A percentile compares a stretch with the other conserved stretches of the same genome.
Conservation (phyloP, 106 monocot genomes). For the Dendrobium chrysotoxum region DNA sequence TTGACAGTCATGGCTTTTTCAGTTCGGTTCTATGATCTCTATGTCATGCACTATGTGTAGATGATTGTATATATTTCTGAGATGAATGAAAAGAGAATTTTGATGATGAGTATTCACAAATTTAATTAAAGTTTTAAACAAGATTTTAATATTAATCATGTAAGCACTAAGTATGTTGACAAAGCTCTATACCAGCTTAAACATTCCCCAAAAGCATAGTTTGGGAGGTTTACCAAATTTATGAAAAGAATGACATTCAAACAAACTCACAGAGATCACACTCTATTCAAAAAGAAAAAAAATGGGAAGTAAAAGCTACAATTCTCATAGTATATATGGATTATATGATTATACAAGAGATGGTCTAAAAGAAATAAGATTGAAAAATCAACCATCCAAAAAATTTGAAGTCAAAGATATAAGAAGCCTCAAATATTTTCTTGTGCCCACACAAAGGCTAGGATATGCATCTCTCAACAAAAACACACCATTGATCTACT, state of each 20-base stretch:
- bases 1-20: no score
- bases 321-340: no score
- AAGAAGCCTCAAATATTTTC: not conserved
- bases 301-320: not conserved
- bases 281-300: not conserved
- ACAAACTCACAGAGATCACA: not conserved
- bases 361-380: not conserved
- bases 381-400: not conserved
- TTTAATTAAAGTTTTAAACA: no score
- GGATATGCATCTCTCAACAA: not conserved
- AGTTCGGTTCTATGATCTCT: no score
- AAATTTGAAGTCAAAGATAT: no score
- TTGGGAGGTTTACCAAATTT: not conserved
- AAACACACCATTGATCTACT: not conserved
- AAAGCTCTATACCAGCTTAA: not conserved
- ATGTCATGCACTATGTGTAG: no score
- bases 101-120: no score
- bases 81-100: no score
- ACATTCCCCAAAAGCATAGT: not conserved
- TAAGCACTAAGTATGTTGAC: not conserved
- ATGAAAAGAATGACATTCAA: not conserved
- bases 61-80: no score
- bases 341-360: not conserved
- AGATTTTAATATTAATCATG: no score
- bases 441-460: not conserved